Evolutionary conservation across 2,329 filamentous ascomycete genomes (phyloP).

Genomic region (Fonsecaea pedrosoi): DNA sequence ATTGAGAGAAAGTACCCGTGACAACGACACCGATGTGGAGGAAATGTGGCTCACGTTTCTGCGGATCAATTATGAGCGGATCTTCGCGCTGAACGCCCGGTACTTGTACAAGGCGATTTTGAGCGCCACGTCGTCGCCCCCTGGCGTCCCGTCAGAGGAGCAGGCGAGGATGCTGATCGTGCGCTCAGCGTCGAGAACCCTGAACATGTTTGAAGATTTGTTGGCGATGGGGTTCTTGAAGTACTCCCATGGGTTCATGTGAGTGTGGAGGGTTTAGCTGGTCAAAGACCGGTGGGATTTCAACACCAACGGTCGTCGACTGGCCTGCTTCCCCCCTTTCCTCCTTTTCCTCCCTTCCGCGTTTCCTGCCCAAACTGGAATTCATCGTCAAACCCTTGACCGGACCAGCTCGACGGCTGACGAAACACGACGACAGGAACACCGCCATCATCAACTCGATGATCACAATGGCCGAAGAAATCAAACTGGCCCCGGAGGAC

Average conservation of each 20-base stretch:
- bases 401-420: too few relatives aligned
- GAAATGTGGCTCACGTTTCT: conserved; percentile 14
- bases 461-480: neutral
- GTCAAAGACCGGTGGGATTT: neutral
- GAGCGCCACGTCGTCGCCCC: too few relatives aligned
- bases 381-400: too few relatives aligned
- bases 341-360: too few relatives aligned
- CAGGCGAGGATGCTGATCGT: neutral
- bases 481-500: neutral
- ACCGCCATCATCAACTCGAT: neutral
- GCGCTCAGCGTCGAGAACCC: conserved; percentile 2
- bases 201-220: conserved; percentile 4
- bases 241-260: conserved; percentile 4
- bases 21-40: neutral
- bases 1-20: neutral
- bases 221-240: neutral
- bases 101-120: conserved; percentile 2
- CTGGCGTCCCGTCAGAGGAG: neutral
- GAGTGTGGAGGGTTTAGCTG: neutral
- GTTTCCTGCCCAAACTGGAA: too few relatives aligned
- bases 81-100: neutral
- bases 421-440: neutral
- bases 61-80: conserved; percentile 3
- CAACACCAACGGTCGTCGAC: too few relatives aligned
- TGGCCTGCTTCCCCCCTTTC: too few relatives aligned